A percentile compares a stretch with the other conserved stretches of the same genome.
Evolutionary conservation across 1,139 yeast genomes (phyloP).

Genomic region (Groenewaldozyma sp.): DNA sequence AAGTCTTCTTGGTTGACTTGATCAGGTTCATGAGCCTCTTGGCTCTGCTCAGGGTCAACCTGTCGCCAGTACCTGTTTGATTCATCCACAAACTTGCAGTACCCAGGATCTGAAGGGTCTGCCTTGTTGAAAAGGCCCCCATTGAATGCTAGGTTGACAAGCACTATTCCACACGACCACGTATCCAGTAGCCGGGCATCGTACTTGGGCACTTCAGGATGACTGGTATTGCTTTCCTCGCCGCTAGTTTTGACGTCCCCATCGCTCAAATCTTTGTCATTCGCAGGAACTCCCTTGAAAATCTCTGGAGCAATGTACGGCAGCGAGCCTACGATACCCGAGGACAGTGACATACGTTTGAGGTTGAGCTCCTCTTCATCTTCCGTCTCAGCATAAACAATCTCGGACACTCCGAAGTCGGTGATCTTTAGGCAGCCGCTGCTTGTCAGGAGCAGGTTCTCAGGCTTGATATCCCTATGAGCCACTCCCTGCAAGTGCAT

Average conservation of each 20-base stretch:
- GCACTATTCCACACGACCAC: conserved; percentile 57
- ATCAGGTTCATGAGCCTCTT: neutral
- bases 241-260: no score
- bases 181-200: conserved; percentile 48
- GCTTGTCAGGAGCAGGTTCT: conserved; percentile 54
- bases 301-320: conserved; percentile 71
- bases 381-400: conserved; percentile 37
- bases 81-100: conserved; percentile 16
- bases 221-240: neutral
- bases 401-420: conserved; percentile 61
- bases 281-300: conserved; percentile 27
- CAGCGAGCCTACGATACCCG: conserved; percentile 31
- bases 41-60: conserved; percentile 55
- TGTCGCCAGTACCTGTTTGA: conserved; percentile 55
- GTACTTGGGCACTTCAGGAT: no score
- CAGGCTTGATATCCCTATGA: conserved; percentile 68
- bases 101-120: conserved; percentile 21
- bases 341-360: conserved; percentile 5
- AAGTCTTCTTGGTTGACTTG: neutral
- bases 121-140: conserved; percentile 29
- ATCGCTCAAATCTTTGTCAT: conserved; percentile 14
- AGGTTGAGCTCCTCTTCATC: conserved; percentile 4
- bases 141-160: conserved; percentile 62
- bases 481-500: conserved; percentile 64
- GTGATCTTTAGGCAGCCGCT: conserved; percentile 64